Base-by-base conservation (phyloP, 2,329 filamentous ascomycete genomes). In the Apiospora arundinis region DNA sequence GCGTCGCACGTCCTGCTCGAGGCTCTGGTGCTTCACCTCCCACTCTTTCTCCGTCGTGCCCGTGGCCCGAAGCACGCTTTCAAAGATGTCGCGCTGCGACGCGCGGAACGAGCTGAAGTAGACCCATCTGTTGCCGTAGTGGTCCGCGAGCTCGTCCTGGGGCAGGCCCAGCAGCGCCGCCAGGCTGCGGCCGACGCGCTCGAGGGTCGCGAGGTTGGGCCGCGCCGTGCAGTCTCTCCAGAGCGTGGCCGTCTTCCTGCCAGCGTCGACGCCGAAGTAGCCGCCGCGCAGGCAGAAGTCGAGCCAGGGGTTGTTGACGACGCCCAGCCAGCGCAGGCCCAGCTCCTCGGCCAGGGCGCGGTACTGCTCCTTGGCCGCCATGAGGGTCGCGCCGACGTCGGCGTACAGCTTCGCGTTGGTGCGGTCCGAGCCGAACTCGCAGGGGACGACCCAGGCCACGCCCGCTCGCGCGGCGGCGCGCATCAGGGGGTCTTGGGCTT, bases 41-140 rank as follows among this genome's bases (percentile, higher is more conserved):
- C 82, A 82, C 67, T 79, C 75, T 44, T 70, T 63, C 71, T 72
- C 73, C 63, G 74, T 77, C 12, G 77, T 78, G 3, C 76, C 78
- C 32, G 79, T 81, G 46, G 78, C 80, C 8, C 76, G 76, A 72
- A 80, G 74, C 32, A 78, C 81, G 68, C 81, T 79, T 5, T 73
- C 77, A 18, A 82, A 74, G n/a, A 82, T 75, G 40, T 82, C 79
- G 2, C 75, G 73, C 67, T 81, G 80, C n/a, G 78, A 81, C 11
- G 79, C 72, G 18, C 76, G 76, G 70, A 82, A 81, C 16, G 81
- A 82, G 65, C 80, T 78, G 44, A 81, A 76, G 72, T 76, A 80
- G 9, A 82, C 74, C 40, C 77, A 78, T 11, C 71, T 74, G 70
- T 84, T 83, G 69, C 74, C 76, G 69, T 76, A 74, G 63, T 69